Conservation (phyloP, 2,329 filamentous ascomycete species). For the Aureobasidium pullulans region DNA sequence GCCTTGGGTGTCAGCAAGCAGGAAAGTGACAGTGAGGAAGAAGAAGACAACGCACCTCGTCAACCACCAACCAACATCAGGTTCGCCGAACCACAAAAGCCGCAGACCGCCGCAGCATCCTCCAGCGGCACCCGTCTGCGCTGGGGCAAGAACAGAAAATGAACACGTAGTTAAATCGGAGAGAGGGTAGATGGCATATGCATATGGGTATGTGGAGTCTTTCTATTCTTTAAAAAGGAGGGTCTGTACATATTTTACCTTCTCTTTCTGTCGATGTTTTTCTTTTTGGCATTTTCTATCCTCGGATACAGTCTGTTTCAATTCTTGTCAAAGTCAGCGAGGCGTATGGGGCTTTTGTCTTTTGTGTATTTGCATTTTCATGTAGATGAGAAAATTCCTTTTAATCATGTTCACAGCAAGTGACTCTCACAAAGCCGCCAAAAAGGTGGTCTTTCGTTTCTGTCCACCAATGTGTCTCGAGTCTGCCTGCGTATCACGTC, state of each 20-base stretch:
- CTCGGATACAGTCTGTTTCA: background rate
- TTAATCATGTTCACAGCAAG: background rate
- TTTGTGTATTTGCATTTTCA: background rate
- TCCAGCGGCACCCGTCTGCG: background rate
- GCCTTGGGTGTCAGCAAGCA: conserved; percentile 53
- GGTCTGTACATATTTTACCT: conserved; percentile 5
- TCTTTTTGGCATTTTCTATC: background rate
- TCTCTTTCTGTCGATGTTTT: background rate
- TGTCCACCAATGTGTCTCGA: too few relatives aligned
- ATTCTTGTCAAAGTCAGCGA: background rate
- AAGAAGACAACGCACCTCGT: conserved; percentile 41
- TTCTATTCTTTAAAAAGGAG: background rate
- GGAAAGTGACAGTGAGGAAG: conserved; percentile 50
- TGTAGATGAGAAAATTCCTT: background rate
- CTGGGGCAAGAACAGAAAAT: conserved; percentile 10
- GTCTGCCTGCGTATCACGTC: too few relatives aligned
- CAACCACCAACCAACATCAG: conserved; percentile 36
- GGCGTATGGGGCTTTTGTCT: background rate
- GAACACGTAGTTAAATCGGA: background rate
- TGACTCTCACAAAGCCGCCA: too few relatives aligned
- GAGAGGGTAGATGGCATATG: background rate
- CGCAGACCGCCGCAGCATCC: background rate
- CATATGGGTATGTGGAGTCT: background rate
- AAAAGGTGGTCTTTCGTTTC: too few relatives aligned
- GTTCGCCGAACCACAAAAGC: conserved; percentile 15